phyloP scores from a whole-genome alignment of 805 yeast species.

The Yamadazyma nakazawae region DNA sequence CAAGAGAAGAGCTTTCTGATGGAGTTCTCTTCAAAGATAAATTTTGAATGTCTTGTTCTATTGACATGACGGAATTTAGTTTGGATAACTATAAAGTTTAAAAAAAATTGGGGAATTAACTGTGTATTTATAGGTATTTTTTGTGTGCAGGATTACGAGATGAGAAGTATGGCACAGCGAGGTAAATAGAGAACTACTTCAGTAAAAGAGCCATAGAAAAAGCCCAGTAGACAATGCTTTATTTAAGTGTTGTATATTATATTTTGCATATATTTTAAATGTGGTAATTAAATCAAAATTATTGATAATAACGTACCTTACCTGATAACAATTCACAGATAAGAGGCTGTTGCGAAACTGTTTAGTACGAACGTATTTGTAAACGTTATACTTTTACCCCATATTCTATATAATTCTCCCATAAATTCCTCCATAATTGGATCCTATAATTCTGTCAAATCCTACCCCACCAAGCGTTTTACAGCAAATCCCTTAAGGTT shows the following conservation, averaged over 20 bases:
- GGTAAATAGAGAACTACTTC: background rate
- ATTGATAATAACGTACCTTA: too few relatives aligned
- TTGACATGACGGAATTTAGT: constrained; percentile 6
- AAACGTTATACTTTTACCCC: background rate
- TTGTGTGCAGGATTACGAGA: background rate
- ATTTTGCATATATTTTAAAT: too few relatives aligned
- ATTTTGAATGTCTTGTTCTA: constrained; percentile 14
- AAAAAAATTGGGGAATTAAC: constrained; percentile 1
- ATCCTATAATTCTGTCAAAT: background rate
- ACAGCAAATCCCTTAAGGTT: background rate
- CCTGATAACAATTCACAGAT: background rate
- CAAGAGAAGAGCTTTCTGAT: constrained; percentile 30
- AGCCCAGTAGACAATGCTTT: background rate
- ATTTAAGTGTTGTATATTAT: too few relatives aligned
- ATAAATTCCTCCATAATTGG: background rate
- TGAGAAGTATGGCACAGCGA: background rate
- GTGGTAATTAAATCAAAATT: too few relatives aligned
- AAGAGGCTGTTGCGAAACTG: background rate
- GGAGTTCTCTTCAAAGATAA: constrained; percentile 23
- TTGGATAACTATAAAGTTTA: background rate
- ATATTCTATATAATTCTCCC: background rate
- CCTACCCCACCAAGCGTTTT: background rate
- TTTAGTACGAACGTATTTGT: background rate
- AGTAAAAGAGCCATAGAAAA: background rate
- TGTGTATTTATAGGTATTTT: constrained; percentile 1